Conservation (phyloP, 176 grass and related monocot species). For the Carex kokanica region DNA sequence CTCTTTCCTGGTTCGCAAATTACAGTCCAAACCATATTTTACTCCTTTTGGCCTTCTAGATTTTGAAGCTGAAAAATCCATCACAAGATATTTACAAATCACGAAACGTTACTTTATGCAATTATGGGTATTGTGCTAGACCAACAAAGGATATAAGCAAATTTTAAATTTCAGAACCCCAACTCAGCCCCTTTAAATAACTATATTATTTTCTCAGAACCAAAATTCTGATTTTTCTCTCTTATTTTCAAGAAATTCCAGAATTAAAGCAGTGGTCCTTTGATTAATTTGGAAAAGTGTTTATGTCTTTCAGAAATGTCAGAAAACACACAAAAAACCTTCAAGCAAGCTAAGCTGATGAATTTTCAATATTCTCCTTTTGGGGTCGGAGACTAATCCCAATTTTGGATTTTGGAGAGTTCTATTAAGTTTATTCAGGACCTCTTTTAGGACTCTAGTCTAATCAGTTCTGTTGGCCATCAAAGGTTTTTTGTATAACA, state of each 20-base stretch:
- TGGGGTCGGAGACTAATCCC: not conserved
- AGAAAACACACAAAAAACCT: not conserved
- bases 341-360: not conserved
- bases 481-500: not conserved
- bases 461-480: not conserved
- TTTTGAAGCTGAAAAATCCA: slow-evolving; percentile 24
- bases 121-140: not conserved
- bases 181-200: not conserved
- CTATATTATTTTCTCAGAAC: not conserved
- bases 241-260: not conserved
- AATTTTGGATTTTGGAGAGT: not conserved
- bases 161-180: not conserved
- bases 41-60: slow-evolving; percentile 5
- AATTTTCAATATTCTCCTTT: not conserved
- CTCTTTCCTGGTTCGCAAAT: slow-evolving; percentile 15
- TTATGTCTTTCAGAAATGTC: not conserved
- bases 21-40: slow-evolving; percentile 9
- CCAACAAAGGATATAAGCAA: not conserved
- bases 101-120: not conserved
- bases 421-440: not conserved
- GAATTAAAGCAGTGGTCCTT: not conserved
- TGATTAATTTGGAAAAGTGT: not conserved
- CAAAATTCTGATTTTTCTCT: not conserved
- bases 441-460: not conserved
- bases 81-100: slow-evolving; percentile 10